Base-by-base conservation (phyloP, 75 land plant species). In the Sequoiadendron giganteum region DNA sequence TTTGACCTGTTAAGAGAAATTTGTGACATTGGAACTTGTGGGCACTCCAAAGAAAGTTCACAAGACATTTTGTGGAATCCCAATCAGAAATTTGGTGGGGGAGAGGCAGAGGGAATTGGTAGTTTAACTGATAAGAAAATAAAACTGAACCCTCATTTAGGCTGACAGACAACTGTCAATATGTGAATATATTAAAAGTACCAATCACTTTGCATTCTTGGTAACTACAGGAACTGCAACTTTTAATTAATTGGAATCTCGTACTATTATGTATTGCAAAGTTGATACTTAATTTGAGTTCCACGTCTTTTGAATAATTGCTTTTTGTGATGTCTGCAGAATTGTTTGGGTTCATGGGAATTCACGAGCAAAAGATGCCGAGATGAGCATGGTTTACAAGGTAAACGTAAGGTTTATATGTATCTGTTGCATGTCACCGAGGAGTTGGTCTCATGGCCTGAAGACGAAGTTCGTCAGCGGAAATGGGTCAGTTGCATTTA, bases 391-490 rank as follows among this genome's bases (percentile, higher is more conserved):
- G 88, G 86, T 85, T 78, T 89, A 28, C 93, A 86, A 73, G 92
- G 90, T 10, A 76, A 85, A 32, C 89, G 92, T 75, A 89, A 91
- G n/a, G 94, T 94, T 13, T 88, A 86, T 88, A 93, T 96, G 96
- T 96, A 92, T 81, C 90, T 95, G 21, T 54, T 96, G 84, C 90
- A 84, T 68, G 97, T 96, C 11, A 90, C 91, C 21, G 91, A 95
- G 81, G 88, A 96, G 72, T 88, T 95, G 10, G 95, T 88, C 1
- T 32, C 86, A 4, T 96, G 97, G 97, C 97, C 97, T 25, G 93
- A 84, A 47, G 11, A 84, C 2, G 85, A 49, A 32, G 56, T 30
- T 25, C 85, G 85, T 16, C 56, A 84, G 5, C 85, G 85, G 45
- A 84, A 84, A 84, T 84, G 85, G 85, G 85, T 49, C 15, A 84